Evolutionary conservation across 2,329 filamentous ascomycete genomes (phyloP), one percentile per base, ranked within the genome.

Genomic region (Nothopassalora personata): DNA sequence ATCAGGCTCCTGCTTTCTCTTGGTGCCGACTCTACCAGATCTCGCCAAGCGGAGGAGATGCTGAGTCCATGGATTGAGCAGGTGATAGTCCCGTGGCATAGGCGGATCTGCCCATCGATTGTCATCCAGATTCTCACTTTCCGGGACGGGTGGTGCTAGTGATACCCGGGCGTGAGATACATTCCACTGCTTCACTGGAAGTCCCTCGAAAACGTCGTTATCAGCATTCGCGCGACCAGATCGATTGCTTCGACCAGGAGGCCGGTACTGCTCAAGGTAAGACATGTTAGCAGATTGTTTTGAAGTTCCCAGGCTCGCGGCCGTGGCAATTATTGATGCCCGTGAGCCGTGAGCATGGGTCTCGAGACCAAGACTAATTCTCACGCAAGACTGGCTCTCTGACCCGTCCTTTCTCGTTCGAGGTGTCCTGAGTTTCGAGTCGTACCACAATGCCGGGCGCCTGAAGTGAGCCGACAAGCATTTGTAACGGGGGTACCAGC

Each of bases 101-200:
- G 90, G 86, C 18, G 91, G 81, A 70, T 96, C 92, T 51, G 86
- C 86, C 83, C 88, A 93, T 54, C 81, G 84, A 67, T 92, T 88
- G 62, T 84, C 79, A 33, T 67, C 64, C 15, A 49, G 56, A 49
- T 60, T 57, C 36, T 57, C 62, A 23, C 52, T 59, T 49, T 71
- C 69, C 18, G 66, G 60, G 10, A 64, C 64, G 34, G 68, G 70
- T 28, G 70, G 68, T 23, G 68, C 70, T 8, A 72, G 63, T 19
- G 70, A 72, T 11, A 72, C 61, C 27, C 67, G 69, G 11, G 68
- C 58, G n/a, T 60, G 56, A 28, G 64, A 58, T 33, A 89, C 86
- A 57, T 89, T 86, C 88, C 91, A 97, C 82, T 96, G 91, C 70
- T 91, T 88, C 59, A 97, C 88, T 15, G 93, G 93, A 10, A 97